Evolutionary conservation across 2,329 filamentous ascomycete genomes (phyloP), one percentile per base, ranked within the genome.

Genomic region (Rosellinia necatrix): DNA sequence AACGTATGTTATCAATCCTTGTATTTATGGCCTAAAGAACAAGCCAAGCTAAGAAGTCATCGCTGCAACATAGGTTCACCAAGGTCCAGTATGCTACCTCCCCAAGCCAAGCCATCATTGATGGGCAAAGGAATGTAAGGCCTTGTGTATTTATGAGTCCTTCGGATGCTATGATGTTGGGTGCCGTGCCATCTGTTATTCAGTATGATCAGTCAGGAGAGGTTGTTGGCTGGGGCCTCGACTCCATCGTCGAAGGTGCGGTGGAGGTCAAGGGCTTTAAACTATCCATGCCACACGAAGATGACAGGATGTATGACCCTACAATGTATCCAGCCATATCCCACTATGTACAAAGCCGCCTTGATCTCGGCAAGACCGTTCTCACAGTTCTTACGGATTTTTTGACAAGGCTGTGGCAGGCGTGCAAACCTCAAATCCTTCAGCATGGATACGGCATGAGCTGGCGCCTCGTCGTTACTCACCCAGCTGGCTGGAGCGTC

Each of bases 321-420:
- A 30, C 25, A 34, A 30, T 19, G 29, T 46, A 46, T 25, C 42
- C 42, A 46, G 42, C 22, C 13, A 7, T 30, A 6, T 24, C 42
- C 13, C n/a, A 46, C n/a, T 4, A 24, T 46, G 32, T 46, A 24
- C 24, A 46, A 25, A 24, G 42, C 25, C 42, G 42, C 29, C 29
- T 30, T 6, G 29, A 29, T 46, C 42, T 46, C n/a, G 42, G 42
- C 7, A 46, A 46, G 42, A 46, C 42, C 25, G 42, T 34, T 46
- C 42, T 46, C 25, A 34, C 25, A 8, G 42, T 46, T 25, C 29
- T 46, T 10, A 46, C 42, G 22, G 42, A 46, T 13, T 46, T 30
- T 24, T 30, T 46, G 42, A 46, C 42, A 46, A 46, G 29, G 42
- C 42, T 46, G 19, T 46, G 42, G 42, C 25, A 46, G 42, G 42